Conservation (phyloP, 1,284 basidiomycete species). For the Papiliotrema fonsecae region DNA sequence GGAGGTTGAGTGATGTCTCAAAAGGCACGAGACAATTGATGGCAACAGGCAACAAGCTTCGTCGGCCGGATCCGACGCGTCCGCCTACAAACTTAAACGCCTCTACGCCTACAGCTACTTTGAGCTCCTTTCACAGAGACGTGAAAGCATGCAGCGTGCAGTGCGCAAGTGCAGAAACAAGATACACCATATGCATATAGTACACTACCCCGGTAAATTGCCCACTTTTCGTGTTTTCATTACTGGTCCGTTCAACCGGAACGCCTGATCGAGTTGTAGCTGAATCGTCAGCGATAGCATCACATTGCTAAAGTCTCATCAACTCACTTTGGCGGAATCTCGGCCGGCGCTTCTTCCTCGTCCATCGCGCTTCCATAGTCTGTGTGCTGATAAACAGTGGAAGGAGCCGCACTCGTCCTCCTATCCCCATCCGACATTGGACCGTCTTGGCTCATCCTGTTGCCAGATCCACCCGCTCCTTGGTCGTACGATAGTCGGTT, state of each 20-base stretch:
- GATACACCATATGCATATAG: not conserved
- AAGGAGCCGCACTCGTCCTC: conserved; percentile 14
- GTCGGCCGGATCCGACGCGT: not conserved
- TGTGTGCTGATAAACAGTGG: conserved; percentile 36
- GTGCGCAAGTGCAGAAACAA: no score
- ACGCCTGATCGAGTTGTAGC: conserved; percentile 21
- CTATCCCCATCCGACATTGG: conserved; percentile 13
- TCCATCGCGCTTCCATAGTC: conserved; percentile 28
- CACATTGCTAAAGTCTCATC: not conserved
- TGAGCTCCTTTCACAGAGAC: no score
- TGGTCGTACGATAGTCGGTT: conserved; percentile 7
- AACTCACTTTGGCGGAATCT: conserved; percentile 44
- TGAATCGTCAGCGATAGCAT: conserved; percentile 6
- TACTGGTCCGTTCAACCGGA: not conserved
- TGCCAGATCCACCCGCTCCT: conserved; percentile 5
- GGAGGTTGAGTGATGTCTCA: not conserved
- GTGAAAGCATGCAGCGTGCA: no score
- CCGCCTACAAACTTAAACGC: not conserved
- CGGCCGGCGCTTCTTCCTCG: conserved; percentile 16
- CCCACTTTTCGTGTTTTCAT: not conserved
- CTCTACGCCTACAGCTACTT: not conserved
- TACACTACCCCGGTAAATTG: no score
- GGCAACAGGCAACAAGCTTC: not conserved
- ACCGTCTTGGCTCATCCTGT: conserved; percentile 7
- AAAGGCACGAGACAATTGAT: not conserved